phyloP scores from a whole-genome alignment of 176 grass and related monocot genomes.

The Triticum monococcum region DNA sequence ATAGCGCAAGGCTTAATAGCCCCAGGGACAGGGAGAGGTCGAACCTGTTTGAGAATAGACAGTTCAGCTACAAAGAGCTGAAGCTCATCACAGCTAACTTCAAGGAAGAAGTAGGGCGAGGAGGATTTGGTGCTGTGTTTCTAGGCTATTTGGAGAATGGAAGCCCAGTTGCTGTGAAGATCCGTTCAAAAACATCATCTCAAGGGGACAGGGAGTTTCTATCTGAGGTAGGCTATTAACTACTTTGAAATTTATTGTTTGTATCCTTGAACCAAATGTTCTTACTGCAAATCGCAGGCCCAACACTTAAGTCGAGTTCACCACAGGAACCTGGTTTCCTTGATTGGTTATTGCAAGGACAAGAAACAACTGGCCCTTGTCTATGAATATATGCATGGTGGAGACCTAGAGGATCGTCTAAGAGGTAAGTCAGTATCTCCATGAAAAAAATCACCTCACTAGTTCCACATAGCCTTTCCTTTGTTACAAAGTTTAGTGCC shows the following conservation, averaged over 20 bases:
- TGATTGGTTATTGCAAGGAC: conserved; percentile 77
- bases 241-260: background rate
- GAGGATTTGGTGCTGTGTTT: conserved; percentile 75
- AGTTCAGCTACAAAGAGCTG: conserved; percentile 69
- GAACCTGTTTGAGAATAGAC: conserved; percentile 32
- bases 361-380: conserved; percentile 50
- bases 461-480: background rate
- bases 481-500: background rate
- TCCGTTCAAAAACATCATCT: conserved; percentile 35
- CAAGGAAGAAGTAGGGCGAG: conserved; percentile 54
- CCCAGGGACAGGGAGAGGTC: background rate
- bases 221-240: conserved; percentile 50
- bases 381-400: conserved; percentile 56
- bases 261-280: background rate
- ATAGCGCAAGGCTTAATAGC: background rate
- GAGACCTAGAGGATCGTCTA: conserved; percentile 35
- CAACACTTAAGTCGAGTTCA: conserved; percentile 64
- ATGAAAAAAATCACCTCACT: background rate
- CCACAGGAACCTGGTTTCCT: conserved; percentile 66
- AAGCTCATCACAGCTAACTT: conserved; percentile 62
- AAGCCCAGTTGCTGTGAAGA: conserved; percentile 74
- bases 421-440: conserved; percentile 12
- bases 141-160: conserved; percentile 57
- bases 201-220: conserved; percentile 65
- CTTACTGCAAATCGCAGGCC: conserved; percentile 38